Evolutionary conservation across 176 grass and related monocot genomes (phyloP), one percentile per base, ranked within the genome.

Genomic region (Eragrostis nindensis): DNA sequence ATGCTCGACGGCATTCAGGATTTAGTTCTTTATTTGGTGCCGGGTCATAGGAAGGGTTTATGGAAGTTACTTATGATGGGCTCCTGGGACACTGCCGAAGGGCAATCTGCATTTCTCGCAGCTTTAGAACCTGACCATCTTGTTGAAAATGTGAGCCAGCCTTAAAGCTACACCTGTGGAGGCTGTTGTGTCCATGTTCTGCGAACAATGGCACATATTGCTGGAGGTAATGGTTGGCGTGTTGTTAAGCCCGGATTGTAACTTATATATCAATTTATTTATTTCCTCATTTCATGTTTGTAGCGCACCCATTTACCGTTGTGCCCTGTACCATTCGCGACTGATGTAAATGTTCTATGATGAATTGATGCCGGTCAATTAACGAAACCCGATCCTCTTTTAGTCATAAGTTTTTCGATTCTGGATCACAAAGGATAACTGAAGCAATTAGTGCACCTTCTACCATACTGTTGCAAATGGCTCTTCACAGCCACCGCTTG

Each of bases 401-500:
- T 66, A 98, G 75, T 92, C 96, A 95, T 70, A 98, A 80, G 70
- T 55, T 87, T 62, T 98, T 98, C 39, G 95, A 76, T 66, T 98
- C 92, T 69, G 92, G 90, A 62, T 98, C 90, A 86, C 78, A 82
- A 29, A 98, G 92, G 70, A 98, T 95, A 69, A 84, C 90, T 56
- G 90, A 95, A 86, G 95, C 95, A 85, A 98, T 80, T 26, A 93
- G 39, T 36, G 92, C 81, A 91, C 96, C 96, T 57, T 70, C 96
- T 90, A 11, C 90, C 96, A 11, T 95, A 86, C 75, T 98, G 92
- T 84, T 98, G 92, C 69, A 98, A 81, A 67, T 98, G 96, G 82
- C 92, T 98, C 90, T 95, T 98, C 29, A 98, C 90, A 70, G 96
- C 48, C 59, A 95, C 92, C 40, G 86, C 92, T 80, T 98, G 88